phyloP scores from a whole-genome alignment of 257 asterid species.

The Euphrasia confusa region DNA sequence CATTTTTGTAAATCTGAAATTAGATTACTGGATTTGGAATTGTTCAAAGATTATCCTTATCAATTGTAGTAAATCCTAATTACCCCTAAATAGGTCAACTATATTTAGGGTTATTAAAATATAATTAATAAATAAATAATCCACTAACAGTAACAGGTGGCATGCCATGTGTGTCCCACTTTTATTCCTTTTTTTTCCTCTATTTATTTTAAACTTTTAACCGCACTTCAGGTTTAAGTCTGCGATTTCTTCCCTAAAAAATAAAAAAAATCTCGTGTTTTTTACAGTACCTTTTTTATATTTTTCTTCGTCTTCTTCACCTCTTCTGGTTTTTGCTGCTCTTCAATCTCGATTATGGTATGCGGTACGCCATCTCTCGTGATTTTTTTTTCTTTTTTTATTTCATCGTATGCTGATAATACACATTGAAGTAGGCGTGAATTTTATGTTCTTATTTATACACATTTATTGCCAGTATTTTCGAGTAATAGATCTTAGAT shows the following conservation, averaged over 20 bases:
- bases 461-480: background rate
- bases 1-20: too few relatives aligned
- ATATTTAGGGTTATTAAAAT: too few relatives aligned
- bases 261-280: too few relatives aligned
- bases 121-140: too few relatives aligned
- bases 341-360: conserved; percentile 24
- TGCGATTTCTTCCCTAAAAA: conserved; percentile 2
- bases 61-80: too few relatives aligned
- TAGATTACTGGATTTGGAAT: too few relatives aligned
- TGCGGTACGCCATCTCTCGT: conserved; percentile 28
- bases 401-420: background rate
- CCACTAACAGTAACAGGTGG: too few relatives aligned
- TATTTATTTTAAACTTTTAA: conserved; percentile 28
- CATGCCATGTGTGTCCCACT: too few relatives aligned
- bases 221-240: conserved; percentile 38
- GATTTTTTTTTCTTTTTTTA: conserved; percentile 3
- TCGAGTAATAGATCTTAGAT: conserved; percentile 41
- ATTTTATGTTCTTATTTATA: conserved; percentile 5
- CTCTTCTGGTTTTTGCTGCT: conserved; percentile 22
- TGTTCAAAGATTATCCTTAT: too few relatives aligned
- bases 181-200: background rate
- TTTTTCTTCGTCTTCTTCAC: background rate
- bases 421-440: conserved; percentile 19
- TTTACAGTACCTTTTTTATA: background rate
- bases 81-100: too few relatives aligned